These are phyloP conservation scores for Ajuga reptans DNA, from an alignment of 305 asterid species.

Conservation along the genomic window DNA sequence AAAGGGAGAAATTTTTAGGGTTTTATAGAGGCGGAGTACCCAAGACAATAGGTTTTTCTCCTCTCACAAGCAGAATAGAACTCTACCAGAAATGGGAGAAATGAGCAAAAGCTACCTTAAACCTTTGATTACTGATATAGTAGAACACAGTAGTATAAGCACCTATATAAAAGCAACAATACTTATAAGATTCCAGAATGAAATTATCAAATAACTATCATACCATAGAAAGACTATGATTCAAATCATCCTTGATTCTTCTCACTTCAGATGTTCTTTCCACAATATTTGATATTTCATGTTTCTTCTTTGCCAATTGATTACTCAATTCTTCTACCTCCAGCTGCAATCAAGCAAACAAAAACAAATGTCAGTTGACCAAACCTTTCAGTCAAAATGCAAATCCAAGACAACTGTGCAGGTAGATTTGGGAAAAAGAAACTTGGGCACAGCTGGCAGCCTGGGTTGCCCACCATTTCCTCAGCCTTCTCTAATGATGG, in stretches of 20 bases:
- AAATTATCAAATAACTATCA: conserved; percentile 14
- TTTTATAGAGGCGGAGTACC: background rate
- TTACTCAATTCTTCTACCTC: conserved; percentile 50
- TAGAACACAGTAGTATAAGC: conserved; percentile 11
- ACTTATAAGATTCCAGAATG: background rate
- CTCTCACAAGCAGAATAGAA: conserved; percentile 4
- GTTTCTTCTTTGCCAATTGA: conserved; percentile 50
- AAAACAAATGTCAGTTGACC: conserved; percentile 15
- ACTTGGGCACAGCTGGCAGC: background rate
- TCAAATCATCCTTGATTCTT: conserved; percentile 56
- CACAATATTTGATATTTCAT: conserved; percentile 46
- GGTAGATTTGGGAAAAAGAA: conserved; percentile 14
- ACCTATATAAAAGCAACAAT: background rate
- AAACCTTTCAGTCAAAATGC: conserved; percentile 15
- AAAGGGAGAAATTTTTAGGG: conserved; percentile 6
- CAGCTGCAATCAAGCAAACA: conserved; percentile 41
- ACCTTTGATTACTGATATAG: conserved; percentile 1
- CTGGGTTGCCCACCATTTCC: background rate
- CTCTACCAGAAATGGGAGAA: conserved; percentile 12
- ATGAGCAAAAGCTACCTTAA: conserved; percentile 9
- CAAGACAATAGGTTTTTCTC: background rate
- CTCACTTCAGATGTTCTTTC: conserved; percentile 67
- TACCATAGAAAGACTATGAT: conserved; percentile 58
- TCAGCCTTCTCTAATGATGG: background rate
- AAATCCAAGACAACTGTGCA: background rate